A percentile compares a stretch with the other conserved stretches of the same genome.
phyloP scores from a whole-genome alignment of 331 rosid genomes.

The Malus hybrid region DNA sequence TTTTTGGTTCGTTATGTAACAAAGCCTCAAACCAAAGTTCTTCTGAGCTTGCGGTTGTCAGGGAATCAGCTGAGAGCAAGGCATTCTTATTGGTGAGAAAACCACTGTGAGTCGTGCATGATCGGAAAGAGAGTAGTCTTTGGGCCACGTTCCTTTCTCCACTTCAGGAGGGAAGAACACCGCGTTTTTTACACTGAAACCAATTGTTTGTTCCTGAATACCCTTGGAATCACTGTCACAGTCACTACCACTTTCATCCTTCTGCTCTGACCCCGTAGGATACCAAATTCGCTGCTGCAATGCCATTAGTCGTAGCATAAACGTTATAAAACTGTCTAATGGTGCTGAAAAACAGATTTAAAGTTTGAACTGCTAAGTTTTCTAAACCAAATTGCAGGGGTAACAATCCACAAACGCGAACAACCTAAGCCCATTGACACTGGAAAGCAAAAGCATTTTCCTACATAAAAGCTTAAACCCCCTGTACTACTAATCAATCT shows the following conservation, averaged over 20 bases:
- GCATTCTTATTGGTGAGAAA: slow-evolving; percentile 78
- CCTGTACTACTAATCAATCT: not conserved
- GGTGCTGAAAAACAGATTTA: not conserved
- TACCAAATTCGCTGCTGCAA: slow-evolving; percentile 81
- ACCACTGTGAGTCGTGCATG: slow-evolving; percentile 90
- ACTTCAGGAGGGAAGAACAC: slow-evolving; percentile 84
- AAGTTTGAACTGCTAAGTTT: not conserved
- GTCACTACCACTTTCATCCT: slow-evolving; percentile 26
- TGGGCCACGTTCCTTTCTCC: slow-evolving; percentile 93
- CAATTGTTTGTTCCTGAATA: slow-evolving; percentile 51
- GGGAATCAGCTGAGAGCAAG: slow-evolving; percentile 50
- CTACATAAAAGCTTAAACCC: not conserved
- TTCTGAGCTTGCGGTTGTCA: slow-evolving; percentile 12
- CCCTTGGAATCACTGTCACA: slow-evolving; percentile 24
- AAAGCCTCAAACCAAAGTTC: slow-evolving; percentile 12
- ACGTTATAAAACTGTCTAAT: not conserved
- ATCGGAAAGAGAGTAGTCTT: slow-evolving; percentile 81
- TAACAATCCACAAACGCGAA: not conserved
- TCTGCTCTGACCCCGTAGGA: slow-evolving; percentile 38
- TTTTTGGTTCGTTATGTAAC: slow-evolving; percentile 11
- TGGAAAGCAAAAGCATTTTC: not conserved
- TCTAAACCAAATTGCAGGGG: not conserved
- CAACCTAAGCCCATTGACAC: not conserved
- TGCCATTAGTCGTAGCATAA: slow-evolving; percentile 10
- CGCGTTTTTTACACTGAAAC: slow-evolving; percentile 76